Evolutionary conservation across 176 grass and related monocot genomes (phyloP), one percentile per base, ranked within the genome.

Genomic region (Oropetium thomaeum): DNA sequence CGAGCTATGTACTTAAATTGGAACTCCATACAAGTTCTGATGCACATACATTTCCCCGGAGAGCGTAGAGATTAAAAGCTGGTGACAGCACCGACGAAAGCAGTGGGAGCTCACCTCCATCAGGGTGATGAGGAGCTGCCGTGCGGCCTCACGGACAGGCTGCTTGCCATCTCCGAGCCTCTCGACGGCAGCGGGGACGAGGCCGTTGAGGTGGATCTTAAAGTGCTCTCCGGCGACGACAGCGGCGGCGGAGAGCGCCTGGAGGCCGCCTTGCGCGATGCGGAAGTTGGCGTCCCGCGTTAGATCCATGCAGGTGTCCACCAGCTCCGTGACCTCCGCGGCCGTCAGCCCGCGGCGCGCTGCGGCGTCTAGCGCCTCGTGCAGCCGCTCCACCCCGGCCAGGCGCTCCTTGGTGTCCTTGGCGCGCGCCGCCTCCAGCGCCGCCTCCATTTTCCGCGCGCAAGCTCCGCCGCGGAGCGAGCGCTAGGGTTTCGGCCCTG

Each of bases 111-210:
- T 23, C n/a, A 83, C 95, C 95, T 92, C 95, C 91, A 98, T 98
- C 3, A 98, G 91, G 26, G 95, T 98, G 54, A 94, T 63, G 70
- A 94, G 80, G 30, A 98, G 86, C 80, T 94, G 91, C 0, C 91
- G 75, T 7, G 91, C 91, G 9, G 91, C 91, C 43, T 94, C 91
- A 30, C 95, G 81, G 2, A 94, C 95, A 22, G 95, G 95, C 75
- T 98, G 95, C 73, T 98, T 98, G 12, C 91, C 91, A 43, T 98
- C 95, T 0, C 91, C 95, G 43, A 98, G 88, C 3, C 91, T 79
- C 82, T 98, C 91, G 4, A 98, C 95, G 62, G 84, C 53, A n/a
- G 88, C 91, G 1, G 95, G 91, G 30, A 94, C 91, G 8, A 98
- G 91, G 0, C 76, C 91, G 65, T 98, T 93, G 40, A 94, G 86